These are phyloP conservation scores for Fonsecaea multimorphosa DNA, from an alignment of 2,329 filamentous ascomycete genomes.

Conservation along the genomic window DNA sequence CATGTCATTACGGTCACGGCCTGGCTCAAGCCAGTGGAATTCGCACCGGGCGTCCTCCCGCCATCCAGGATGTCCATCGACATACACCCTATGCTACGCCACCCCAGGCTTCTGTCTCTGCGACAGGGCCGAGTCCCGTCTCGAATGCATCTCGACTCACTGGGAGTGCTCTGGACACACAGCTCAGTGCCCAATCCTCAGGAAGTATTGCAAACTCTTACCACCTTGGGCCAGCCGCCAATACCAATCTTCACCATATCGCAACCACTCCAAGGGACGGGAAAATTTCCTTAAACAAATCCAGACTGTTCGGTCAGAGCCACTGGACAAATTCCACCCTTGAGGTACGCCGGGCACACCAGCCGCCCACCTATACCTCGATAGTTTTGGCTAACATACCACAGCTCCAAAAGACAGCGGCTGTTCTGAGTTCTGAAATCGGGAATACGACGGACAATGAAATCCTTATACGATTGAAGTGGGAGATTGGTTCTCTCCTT, in stretches of 20 bases:
- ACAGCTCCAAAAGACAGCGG: background rate
- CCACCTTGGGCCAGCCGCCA: background rate
- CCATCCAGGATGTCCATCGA: background rate
- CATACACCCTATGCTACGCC: background rate
- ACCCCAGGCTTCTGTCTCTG: background rate
- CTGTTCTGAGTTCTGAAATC: constrained; percentile 13
- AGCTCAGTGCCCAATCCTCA: background rate
- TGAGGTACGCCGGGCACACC: constrained; percentile 29
- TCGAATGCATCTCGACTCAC: constrained; percentile 9
- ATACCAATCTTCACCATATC: background rate
- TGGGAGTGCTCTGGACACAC: background rate
- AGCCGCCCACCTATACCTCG: background rate
- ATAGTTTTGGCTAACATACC: constrained; percentile 1
- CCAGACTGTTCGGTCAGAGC: constrained; percentile 39
- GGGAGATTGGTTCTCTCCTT: constrained; percentile 16
- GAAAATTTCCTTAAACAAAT: constrained; percentile 34
- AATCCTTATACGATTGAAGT: constrained; percentile 11
- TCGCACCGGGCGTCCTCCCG: too few species aligned
- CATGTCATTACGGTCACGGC: constrained; percentile 31
- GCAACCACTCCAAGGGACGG: constrained; percentile 9
- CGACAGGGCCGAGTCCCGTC: background rate
- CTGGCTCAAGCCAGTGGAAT: background rate
- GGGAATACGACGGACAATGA: background rate
- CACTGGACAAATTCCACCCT: constrained; percentile 40
- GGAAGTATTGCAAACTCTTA: background rate